phyloP scores from a whole-genome alignment of 2,329 filamentous ascomycete genomes.

The Dryadomyces quercivorus region DNA sequence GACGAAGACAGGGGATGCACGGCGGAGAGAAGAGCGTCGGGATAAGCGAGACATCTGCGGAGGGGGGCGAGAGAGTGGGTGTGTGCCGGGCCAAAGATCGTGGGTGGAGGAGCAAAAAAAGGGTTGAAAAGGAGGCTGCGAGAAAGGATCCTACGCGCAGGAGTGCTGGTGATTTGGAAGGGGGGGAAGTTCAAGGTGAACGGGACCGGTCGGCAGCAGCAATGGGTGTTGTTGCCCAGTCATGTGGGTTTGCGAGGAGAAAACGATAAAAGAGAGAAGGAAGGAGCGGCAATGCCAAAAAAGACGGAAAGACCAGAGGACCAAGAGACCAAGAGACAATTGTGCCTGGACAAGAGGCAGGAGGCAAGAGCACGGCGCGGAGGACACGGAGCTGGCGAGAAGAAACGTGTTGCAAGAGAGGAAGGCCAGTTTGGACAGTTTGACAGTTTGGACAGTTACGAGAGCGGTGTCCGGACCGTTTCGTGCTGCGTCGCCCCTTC shows the following conservation, averaged over 20 bases:
- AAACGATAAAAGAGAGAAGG: neutral
- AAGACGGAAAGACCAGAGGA: no score
- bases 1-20: neutral
- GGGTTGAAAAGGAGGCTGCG: neutral
- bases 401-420: neutral
- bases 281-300: neutral
- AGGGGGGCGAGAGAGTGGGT: neutral
- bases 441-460: neutral
- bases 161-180: no score
- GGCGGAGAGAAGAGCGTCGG: constrained; percentile 2
- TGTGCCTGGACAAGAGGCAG: neutral
- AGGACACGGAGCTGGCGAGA: constrained; percentile 1
- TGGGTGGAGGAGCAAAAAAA: no score
- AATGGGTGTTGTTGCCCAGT: no score
- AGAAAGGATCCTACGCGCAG: neutral
- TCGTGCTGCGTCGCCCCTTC: neutral
- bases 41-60: constrained; percentile 12
- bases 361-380: neutral
- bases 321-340: no score
- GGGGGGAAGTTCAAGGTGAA: no score
- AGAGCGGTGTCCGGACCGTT: neutral
- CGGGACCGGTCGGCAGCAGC: no score
- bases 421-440: neutral
- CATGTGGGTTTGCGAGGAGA: no score
- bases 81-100: neutral